Percentiles rank a stretch among this genome's conserved stretches.
These are phyloP conservation scores for Knufia petricola DNA, from an alignment of 2,329 filamentous ascomycete genomes.

Conservation along the genomic window DNA sequence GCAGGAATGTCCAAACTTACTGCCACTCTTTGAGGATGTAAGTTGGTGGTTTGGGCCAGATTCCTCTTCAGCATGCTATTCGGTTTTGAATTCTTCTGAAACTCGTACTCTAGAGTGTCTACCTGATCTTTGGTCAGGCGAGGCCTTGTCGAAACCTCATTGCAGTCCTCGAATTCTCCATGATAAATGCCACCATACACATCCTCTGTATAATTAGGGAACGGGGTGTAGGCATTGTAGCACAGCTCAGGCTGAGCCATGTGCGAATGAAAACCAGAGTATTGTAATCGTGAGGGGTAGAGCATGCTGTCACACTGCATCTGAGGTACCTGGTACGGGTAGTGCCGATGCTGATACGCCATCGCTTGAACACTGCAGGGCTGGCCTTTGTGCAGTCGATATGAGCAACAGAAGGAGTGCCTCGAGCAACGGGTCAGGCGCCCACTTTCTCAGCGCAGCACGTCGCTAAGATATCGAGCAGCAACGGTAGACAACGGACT, in stretches of 20 bases:
- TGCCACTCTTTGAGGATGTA: constrained; percentile 40
- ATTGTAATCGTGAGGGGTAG: neutral
- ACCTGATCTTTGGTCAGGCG: constrained; percentile 44
- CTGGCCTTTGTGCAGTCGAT: neutral
- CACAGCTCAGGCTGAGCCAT: neutral
- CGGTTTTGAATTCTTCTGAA: constrained; percentile 42
- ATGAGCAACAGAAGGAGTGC: no score
- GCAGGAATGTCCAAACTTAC: constrained; percentile 28
- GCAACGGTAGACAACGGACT: no score
- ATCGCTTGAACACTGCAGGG: neutral
- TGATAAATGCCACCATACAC: neutral
- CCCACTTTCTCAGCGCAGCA: no score
- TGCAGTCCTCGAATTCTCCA: constrained; percentile 37
- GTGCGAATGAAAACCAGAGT: neutral
- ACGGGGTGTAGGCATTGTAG: neutral
- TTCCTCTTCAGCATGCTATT: constrained; percentile 42
- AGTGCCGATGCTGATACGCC: constrained; percentile 1
- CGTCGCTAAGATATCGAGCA: no score
- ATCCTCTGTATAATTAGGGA: neutral
- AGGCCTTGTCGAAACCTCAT: constrained; percentile 40
- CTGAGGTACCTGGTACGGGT: neutral
- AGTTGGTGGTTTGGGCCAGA: constrained; percentile 39
- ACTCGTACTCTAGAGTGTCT: constrained; percentile 40
- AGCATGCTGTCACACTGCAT: neutral
- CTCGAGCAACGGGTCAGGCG: no score